Base-by-base conservation (phyloP, 108 stramenopile species). In the Cyclotella baltica region DNA sequence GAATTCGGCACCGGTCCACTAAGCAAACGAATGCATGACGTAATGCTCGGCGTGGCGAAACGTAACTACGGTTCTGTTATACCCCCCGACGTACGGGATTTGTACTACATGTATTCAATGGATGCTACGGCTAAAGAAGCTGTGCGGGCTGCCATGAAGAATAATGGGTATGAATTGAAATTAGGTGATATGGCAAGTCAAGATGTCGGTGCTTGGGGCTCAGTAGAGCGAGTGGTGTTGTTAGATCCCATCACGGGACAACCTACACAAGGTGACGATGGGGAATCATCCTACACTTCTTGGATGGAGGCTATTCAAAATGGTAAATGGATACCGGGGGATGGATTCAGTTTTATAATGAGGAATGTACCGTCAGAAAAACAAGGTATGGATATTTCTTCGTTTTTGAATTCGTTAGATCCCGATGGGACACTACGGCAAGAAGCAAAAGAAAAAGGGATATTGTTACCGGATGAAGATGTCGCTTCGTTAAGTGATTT, bases 71-170 rank as follows among this genome's bases (percentile, higher is more conserved):
- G 50, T 55, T 36, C 59, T 2, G 79, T 33, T n/a, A 51, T 90
- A 40, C 80, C 74, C 13, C 70, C 78, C 29, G 90, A 90, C 35
- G 73, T 92, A 38, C 30, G 59, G 4, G 53, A 76, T 27, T 66
- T 87, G 2, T 92, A 88, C 55, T 69, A 58, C 27, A 27, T 92
- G 10, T 92, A 87, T 74, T 83, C 90, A 6, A 93, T 95, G 92
- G 94, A 95, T 75, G 86, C 88, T 47, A 87, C 86, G 33, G 94
- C 94, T 33, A 93, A 93, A 62, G 91, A 95, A 73, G 94, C 90
- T 18, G 87, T 87, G n/a, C 72, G 77, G 67, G 89, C 78, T 8
- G 92, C 94, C n/a, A 78, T 95, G 68, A 67, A 80, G 23, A 85
- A 86, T 52, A 92, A 93, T 73, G 91, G 91, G 29, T 76, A 89